phyloP scores from a whole-genome alignment of 306 rosid genomes.

The Castanea sativa region DNA sequence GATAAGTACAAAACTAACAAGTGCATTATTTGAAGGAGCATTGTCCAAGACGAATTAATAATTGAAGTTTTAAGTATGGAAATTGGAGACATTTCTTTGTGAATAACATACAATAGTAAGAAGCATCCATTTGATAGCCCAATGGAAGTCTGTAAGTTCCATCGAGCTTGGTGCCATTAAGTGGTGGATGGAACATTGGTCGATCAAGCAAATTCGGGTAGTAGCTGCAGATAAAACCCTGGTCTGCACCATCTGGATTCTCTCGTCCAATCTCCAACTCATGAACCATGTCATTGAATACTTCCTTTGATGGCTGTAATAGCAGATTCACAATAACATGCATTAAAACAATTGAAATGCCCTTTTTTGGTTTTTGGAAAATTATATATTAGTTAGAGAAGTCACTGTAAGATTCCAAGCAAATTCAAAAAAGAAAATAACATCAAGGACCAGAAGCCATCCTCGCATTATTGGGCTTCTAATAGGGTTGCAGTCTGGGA shows the following conservation, averaged over 20 bases:
- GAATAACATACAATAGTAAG: slow-evolving; percentile 74
- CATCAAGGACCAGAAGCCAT: neutral
- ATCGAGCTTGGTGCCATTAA: slow-evolving; percentile 64
- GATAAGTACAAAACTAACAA: neutral
- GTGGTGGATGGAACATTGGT: slow-evolving; percentile 78
- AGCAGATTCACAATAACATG: slow-evolving; percentile 6
- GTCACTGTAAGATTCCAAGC: neutral
- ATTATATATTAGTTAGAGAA: neutral
- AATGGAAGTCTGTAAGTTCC: slow-evolving; percentile 89
- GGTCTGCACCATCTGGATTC: slow-evolving; percentile 97
- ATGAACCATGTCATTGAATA: slow-evolving; percentile 78
- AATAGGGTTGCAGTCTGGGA: too few species aligned
- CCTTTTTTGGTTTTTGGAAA: neutral
- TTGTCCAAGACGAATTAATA: neutral
- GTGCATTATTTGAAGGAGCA: slow-evolving; percentile 1
- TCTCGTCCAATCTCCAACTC: slow-evolving; percentile 65
- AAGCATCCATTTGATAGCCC: slow-evolving; percentile 99
- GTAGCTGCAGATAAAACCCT: slow-evolving; percentile 87
- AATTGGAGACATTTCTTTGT: neutral
- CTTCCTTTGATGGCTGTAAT: slow-evolving; percentile 74
- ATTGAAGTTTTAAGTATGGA: neutral
- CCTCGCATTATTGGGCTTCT: too few species aligned
- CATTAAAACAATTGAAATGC: neutral
- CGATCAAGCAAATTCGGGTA: slow-evolving; percentile 81
- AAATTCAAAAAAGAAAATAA: neutral